These are phyloP conservation scores for Samsoniella hepiali DNA, from an alignment of 2,329 filamentous ascomycete genomes.

Conservation along the genomic window DNA sequence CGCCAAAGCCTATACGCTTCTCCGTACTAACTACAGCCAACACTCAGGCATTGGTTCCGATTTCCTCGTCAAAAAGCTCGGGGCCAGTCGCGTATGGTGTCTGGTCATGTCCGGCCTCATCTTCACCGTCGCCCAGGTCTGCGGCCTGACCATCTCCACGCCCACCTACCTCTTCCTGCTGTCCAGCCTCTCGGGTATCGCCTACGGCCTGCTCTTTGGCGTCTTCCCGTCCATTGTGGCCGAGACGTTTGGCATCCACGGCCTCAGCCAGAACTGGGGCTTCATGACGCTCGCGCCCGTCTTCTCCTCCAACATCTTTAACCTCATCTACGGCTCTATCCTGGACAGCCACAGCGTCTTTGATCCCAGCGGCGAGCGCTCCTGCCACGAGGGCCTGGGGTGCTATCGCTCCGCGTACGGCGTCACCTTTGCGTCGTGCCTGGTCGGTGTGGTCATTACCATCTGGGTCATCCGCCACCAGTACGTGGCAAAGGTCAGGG, in stretches of 20 bases:
- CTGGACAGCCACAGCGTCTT: slow-evolving; percentile 78
- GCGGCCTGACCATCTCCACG: slow-evolving; percentile 70
- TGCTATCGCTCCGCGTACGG: slow-evolving; percentile 83
- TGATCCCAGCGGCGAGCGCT: slow-evolving; percentile 64
- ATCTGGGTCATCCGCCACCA: slow-evolving; percentile 67
- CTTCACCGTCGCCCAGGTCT: slow-evolving; percentile 76
- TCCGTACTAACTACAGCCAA: slow-evolving; percentile 21
- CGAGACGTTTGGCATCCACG: slow-evolving; percentile 86
- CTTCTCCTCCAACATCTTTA: slow-evolving; percentile 86
- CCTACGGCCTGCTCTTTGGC: slow-evolving; percentile 90
- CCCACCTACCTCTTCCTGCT: slow-evolving; percentile 75
- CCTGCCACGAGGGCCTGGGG: slow-evolving; percentile 71
- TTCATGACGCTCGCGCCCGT: slow-evolving; percentile 89
- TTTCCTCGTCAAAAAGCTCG: slow-evolving; percentile 75
- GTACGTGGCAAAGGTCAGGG: slow-evolving; percentile 37
- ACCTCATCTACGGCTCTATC: slow-evolving; percentile 80
- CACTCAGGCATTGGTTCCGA: slow-evolving; percentile 78
- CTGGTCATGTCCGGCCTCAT: slow-evolving; percentile 72
- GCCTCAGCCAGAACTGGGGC: slow-evolving; percentile 93
- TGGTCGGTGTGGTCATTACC: slow-evolving; percentile 65
- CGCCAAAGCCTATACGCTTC: no score
- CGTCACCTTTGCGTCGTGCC: slow-evolving; percentile 70
- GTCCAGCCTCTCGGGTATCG: slow-evolving; percentile 79
- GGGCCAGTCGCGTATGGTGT: slow-evolving; percentile 87
- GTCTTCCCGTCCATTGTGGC: slow-evolving; percentile 88